Percentiles rank a stretch among this genome's conserved stretches.
Evolutionary conservation across 2,329 filamentous ascomycete species (phyloP).

Genomic region (Elsinoe australis): DNA sequence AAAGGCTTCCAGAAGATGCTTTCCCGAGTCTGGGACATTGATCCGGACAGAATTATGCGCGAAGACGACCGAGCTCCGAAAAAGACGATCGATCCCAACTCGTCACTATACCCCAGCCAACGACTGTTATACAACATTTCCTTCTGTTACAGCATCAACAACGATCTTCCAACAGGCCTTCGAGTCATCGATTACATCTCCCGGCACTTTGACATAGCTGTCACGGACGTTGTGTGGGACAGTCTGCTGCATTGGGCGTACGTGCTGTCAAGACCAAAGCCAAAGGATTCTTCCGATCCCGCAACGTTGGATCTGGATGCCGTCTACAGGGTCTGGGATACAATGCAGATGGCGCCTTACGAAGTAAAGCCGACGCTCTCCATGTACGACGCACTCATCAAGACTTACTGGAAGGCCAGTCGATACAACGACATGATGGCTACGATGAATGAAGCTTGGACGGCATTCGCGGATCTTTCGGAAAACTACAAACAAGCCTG

Average conservation of each 20-base stretch:
- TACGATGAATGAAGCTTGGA: constrained; percentile 24
- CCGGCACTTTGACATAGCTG: constrained; percentile 48
- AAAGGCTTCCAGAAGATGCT: constrained; percentile 42
- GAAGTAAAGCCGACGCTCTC: constrained; percentile 50
- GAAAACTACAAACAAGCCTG: neutral
- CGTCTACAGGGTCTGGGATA: constrained; percentile 50
- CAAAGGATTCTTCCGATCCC: constrained; percentile 27
- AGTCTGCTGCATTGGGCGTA: constrained; percentile 62
- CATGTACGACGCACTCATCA: constrained; percentile 42
- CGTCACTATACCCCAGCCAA: constrained; percentile 51
- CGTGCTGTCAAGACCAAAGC: constrained; percentile 42
- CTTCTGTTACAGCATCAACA: constrained; percentile 60
- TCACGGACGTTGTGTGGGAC: constrained; percentile 55
- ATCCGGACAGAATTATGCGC: constrained; percentile 37
- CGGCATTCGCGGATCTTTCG: constrained; percentile 17
- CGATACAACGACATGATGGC: constrained; percentile 20
- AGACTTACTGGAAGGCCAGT: constrained; percentile 22
- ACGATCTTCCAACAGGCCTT: constrained; percentile 51
- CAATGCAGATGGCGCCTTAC: constrained; percentile 54
- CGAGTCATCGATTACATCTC: constrained; percentile 58
- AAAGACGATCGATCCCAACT: constrained; percentile 38
- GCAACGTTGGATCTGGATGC: constrained; percentile 36
- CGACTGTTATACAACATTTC: constrained; percentile 59
- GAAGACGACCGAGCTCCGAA: constrained; percentile 27
- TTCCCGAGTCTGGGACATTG: constrained; percentile 48